Percentiles rank a stretch among this genome's conserved stretches.
Evolutionary conservation across 176 grass and related monocot species (phyloP).

Genomic region (Saccharum spontaneum): DNA sequence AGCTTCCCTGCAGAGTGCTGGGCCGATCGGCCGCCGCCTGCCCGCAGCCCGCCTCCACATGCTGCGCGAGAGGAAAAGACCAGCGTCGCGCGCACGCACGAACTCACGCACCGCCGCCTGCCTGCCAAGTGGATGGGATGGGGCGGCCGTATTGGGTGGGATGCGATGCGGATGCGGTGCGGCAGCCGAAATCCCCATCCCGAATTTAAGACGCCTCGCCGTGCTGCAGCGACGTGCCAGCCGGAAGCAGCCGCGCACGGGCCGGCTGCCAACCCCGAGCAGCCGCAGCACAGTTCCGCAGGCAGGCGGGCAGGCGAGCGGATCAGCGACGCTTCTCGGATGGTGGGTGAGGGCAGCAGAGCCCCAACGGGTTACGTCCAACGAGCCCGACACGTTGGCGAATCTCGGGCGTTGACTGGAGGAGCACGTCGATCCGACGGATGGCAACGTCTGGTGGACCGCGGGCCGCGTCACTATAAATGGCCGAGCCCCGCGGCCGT

Average conservation of each 20-base stretch:
- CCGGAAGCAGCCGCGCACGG: too few relatives aligned
- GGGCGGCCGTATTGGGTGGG: not conserved
- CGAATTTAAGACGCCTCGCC: not conserved
- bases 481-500: not conserved
- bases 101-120: too few relatives aligned
- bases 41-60: not conserved
- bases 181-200: not conserved
- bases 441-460: not conserved
- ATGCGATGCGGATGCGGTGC: not conserved
- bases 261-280: too few relatives aligned
- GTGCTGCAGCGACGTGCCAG: slow-evolving; percentile 4
- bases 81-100: not conserved
- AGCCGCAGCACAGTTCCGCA: not conserved
- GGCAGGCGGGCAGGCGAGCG: not conserved
- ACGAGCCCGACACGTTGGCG: not conserved
- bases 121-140: not conserved
- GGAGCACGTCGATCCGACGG: not conserved
- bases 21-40: not conserved
- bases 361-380: not conserved
- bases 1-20: not conserved
- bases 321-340: slow-evolving; percentile 30
- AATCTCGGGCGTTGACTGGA: accelerated
- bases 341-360: not conserved
- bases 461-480: slow-evolving; percentile 20
- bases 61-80: not conserved